Conservation (phyloP, 768 basidiomycete species). For the Auriscalpium microsporum region DNA sequence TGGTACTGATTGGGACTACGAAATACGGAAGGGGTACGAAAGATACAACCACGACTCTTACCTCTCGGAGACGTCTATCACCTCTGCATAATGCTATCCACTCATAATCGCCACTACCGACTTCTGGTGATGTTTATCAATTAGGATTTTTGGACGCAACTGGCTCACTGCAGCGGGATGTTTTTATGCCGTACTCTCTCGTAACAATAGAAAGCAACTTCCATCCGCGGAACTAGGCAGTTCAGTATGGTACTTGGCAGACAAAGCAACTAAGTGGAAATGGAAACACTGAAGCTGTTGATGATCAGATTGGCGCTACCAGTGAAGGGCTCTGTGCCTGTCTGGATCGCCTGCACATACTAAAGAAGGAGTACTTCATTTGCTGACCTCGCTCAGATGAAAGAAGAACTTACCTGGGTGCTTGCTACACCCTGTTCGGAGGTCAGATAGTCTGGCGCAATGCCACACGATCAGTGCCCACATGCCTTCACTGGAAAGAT, state of each 20-base stretch:
- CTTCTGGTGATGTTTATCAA: no score
- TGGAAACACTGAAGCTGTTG: constrained; percentile 31
- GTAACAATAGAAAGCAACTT: no score
- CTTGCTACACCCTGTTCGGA: constrained; percentile 37
- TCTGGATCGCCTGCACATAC: constrained; percentile 47
- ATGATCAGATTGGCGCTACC: constrained; percentile 41
- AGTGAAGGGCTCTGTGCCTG: constrained; percentile 48
- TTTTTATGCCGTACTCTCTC: no score
- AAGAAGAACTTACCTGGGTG: constrained; percentile 30
- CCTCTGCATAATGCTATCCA: no score
- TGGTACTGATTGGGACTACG: constrained; percentile 41
- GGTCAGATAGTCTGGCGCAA: constrained; percentile 34
- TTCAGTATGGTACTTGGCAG: no score
- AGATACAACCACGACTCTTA: constrained; percentile 20
- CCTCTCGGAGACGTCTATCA: no score
- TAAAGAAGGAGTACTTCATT: constrained; percentile 11
- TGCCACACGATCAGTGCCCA: background rate
- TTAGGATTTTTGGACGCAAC: no score
- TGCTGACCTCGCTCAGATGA: background rate
- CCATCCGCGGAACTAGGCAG: no score
- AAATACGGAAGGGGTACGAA: constrained; percentile 31
- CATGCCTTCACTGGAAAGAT: no score
- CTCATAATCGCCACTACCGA: no score
- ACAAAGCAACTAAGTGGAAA: constrained; percentile 12
- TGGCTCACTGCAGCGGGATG: no score